Evolutionary conservation across 2,329 filamentous ascomycete genomes (phyloP).

Genomic region (Phymatotrichopsis omnivora): DNA sequence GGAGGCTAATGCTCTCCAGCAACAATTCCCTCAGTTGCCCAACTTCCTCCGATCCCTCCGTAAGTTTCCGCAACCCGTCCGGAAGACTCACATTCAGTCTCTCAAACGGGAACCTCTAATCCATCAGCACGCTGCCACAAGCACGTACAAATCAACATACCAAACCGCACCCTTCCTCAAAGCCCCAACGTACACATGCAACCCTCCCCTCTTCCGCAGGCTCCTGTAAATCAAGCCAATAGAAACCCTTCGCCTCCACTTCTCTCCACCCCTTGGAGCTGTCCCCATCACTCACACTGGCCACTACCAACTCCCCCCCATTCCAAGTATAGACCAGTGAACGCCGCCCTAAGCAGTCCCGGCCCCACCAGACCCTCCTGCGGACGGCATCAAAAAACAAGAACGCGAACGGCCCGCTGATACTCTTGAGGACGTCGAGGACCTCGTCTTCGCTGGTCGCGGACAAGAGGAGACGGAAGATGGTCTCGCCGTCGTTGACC

Average conservation of each 20-base stretch:
- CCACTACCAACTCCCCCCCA: constrained; percentile 45
- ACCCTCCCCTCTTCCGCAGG: constrained; percentile 18
- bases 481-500: constrained; percentile 66
- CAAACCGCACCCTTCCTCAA: background rate
- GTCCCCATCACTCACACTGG: constrained; percentile 56
- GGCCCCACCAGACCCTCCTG: constrained; percentile 62
- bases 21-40: constrained; percentile 46
- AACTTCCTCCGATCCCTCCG: constrained; percentile 44
- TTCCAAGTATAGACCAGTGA: constrained; percentile 58
- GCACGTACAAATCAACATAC: constrained; percentile 12
- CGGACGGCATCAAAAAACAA: constrained; percentile 61
- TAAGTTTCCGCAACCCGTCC: constrained; percentile 29
- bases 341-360: constrained; percentile 77
- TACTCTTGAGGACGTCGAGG: constrained; percentile 46
- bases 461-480: constrained; percentile 52
- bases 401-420: constrained; percentile 83
- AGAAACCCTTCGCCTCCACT: constrained; percentile 75
- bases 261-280: constrained; percentile 54
- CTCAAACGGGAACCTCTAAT: constrained; percentile 22
- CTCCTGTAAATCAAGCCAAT: constrained; percentile 53
- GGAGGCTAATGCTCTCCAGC: constrained; percentile 50
- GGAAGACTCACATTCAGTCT: constrained; percentile 37
- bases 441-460: constrained; percentile 37
- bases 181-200: constrained; percentile 15
- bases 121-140: background rate